Percentiles rank a stretch among this genome's conserved stretches.
phyloP scores from a whole-genome alignment of 202 grass and related monocot genomes.

The Carex arenaria region DNA sequence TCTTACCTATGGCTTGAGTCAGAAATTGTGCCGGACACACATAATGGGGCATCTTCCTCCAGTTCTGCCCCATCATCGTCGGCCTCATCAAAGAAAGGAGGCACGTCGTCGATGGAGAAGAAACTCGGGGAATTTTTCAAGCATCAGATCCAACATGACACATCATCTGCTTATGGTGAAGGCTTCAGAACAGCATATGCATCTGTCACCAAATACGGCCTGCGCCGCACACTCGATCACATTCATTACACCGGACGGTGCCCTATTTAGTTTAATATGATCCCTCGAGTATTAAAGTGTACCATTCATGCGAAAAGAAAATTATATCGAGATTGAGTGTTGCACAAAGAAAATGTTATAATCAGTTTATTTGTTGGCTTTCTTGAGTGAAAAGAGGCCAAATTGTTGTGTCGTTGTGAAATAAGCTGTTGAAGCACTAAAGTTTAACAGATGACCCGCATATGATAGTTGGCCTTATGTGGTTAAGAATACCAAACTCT shows the following conservation, averaged over 20 bases:
- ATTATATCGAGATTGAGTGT: background rate
- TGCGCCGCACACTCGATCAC: slow-evolving; percentile 70
- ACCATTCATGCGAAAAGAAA: background rate
- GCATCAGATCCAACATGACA: slow-evolving; percentile 89
- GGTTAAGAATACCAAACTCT: background rate
- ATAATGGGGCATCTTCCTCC: slow-evolving; percentile 24
- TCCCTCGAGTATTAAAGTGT: background rate
- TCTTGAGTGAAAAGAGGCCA: background rate
- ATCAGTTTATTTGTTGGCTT: slow-evolving; percentile 3
- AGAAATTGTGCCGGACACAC: slow-evolving; percentile 49
- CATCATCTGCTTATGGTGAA: slow-evolving; percentile 75
- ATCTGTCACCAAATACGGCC: slow-evolving; percentile 73
- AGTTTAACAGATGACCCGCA: background rate
- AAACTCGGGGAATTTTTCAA: slow-evolving; percentile 95
- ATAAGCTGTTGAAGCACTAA: background rate
- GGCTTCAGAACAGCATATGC: slow-evolving; percentile 80
- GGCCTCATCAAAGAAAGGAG: slow-evolving; percentile 79
- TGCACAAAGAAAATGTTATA: background rate
- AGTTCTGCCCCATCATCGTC: slow-evolving; percentile 42
- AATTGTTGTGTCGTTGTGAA: background rate
- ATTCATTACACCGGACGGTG: slow-evolving; percentile 59
- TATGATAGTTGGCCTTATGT: background rate
- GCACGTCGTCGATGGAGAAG: slow-evolving; percentile 74
- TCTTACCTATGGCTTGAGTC: slow-evolving; percentile 89
- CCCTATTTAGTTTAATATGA: slow-evolving; percentile 39